A percentile compares a stretch with the other conserved stretches of the same genome.
Evolutionary conservation across 768 basidiomycete species (phyloP).

Genomic region (Cantharellus anzutake): DNA sequence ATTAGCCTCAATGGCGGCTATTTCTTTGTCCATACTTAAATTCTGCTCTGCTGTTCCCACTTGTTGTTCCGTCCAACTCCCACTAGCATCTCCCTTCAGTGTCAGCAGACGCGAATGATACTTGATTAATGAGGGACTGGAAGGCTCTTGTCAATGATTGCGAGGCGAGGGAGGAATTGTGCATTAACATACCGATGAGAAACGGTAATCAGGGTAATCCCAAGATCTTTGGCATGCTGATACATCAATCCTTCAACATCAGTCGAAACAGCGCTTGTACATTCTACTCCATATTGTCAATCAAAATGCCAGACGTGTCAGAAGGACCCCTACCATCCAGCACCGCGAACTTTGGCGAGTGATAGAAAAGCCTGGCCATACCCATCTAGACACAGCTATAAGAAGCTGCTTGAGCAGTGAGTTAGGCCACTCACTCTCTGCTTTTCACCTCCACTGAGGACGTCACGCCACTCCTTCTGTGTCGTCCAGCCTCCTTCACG

Average conservation of each 20-base stretch:
- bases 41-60: conserved; percentile 59
- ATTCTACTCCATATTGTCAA: conserved; percentile 31
- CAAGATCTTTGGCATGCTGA: conserved; percentile 71
- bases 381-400: conserved; percentile 41
- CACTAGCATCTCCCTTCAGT: conserved; percentile 49
- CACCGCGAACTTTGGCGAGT: conserved; percentile 62
- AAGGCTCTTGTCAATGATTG: neutral
- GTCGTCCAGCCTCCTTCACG: conserved; percentile 83
- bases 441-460: conserved; percentile 91
- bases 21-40: conserved; percentile 60
- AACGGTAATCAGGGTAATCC: conserved; percentile 85
- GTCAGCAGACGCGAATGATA: conserved; percentile 81
- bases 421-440: conserved; percentile 40
- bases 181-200: conserved; percentile 45
- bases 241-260: conserved; percentile 96
- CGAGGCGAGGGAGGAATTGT: neutral
- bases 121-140: conserved; percentile 64
- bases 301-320: neutral
- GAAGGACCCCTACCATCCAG: conserved; percentile 45
- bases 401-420: neutral
- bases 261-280: conserved; percentile 86
- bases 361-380: conserved; percentile 85
- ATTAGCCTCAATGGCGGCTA: conserved; percentile 40
- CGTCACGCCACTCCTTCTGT: conserved; percentile 90
- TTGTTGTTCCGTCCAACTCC: conserved; percentile 48